Percentiles rank a stretch among this genome's conserved stretches.
Conservation (phyloP, 176 grass and related monocot genomes). For the Phoenix roebelenii region DNA sequence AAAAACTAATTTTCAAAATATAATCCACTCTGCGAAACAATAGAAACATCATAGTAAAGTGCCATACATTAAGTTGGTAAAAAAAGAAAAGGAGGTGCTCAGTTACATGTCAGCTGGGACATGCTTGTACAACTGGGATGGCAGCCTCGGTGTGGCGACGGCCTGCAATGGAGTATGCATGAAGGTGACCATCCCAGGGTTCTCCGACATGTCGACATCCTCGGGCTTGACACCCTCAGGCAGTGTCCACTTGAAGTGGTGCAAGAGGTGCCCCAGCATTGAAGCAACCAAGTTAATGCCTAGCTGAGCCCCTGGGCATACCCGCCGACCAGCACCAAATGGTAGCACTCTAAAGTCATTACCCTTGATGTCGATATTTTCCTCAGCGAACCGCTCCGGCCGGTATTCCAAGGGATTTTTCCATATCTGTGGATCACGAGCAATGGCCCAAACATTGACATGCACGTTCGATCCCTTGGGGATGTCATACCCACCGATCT, state of each 20-base stretch:
- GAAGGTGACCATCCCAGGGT: conserved; percentile 48
- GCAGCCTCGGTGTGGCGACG: conserved; percentile 38
- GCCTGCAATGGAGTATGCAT: conserved; percentile 41
- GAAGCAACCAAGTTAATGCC: conserved; percentile 49
- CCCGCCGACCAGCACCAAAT: conserved; percentile 45
- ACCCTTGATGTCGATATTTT: conserved; percentile 56
- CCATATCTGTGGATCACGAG: conserved; percentile 41
- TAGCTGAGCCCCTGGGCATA: conserved; percentile 56
- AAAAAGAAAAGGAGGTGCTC: neutral
- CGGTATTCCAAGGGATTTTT: conserved; percentile 37
- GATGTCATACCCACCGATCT: conserved; percentile 43
- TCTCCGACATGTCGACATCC: conserved; percentile 38
- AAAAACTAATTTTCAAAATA: too few species aligned
- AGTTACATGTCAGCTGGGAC: conserved; percentile 32
- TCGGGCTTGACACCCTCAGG: conserved; percentile 22
- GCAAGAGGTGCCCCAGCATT: conserved; percentile 51
- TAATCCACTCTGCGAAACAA: too few species aligned
- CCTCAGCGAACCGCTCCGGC: conserved; percentile 37
- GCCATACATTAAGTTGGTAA: conserved; percentile 3
- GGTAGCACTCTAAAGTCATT: conserved; percentile 46
- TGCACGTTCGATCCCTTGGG: conserved; percentile 40
- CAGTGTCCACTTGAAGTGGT: conserved; percentile 47
- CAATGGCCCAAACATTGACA: conserved; percentile 55
- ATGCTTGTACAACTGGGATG: conserved; percentile 29
- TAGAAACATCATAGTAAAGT: neutral